Evolutionary conservation across 78 protist genomes (phyloP).

Genomic region (Protostelium mycophagum): DNA sequence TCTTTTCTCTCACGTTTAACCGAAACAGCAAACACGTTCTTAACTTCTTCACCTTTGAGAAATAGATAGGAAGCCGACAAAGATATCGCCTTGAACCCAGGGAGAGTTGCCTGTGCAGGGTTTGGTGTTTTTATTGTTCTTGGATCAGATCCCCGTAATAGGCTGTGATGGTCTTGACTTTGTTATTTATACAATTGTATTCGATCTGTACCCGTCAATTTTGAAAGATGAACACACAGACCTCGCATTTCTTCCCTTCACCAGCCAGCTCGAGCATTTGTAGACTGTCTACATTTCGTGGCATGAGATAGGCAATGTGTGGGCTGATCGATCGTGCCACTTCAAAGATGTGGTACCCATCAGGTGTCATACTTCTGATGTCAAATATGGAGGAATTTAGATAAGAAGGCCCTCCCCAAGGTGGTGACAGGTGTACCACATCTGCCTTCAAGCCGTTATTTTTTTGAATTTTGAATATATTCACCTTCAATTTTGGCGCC

Average conservation of each 20-base stretch:
- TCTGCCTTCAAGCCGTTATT: slow-evolving; percentile 6
- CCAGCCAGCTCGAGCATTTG: slow-evolving; percentile 19
- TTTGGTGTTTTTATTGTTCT: too few relatives aligned
- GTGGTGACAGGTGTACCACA: slow-evolving; percentile 40
- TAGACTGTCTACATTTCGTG: slow-evolving; percentile 18
- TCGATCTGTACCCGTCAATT: not conserved
- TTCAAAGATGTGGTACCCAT: slow-evolving; percentile 33
- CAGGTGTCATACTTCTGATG: not conserved
- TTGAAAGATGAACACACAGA: not conserved
- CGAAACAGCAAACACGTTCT: too few relatives aligned
- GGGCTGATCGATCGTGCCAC: slow-evolving; percentile 22
- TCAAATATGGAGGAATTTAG: slow-evolving; percentile 7
- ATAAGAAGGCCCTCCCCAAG: slow-evolving; percentile 36
- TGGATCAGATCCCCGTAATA: not conserved
- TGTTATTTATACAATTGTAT: not conserved
- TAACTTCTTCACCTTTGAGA: too few relatives aligned
- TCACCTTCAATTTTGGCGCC: not conserved
- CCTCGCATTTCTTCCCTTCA: not conserved
- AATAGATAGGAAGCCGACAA: too few relatives aligned
- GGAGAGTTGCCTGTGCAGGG: too few relatives aligned
- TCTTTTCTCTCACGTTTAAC: too few relatives aligned
- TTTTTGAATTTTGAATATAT: too few relatives aligned
- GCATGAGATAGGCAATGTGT: slow-evolving; percentile 44
- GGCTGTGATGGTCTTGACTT: not conserved
- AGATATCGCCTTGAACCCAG: too few relatives aligned